Evolutionary conservation across 139 green algal species (phyloP).

Genomic region (Closterium sp.): DNA sequence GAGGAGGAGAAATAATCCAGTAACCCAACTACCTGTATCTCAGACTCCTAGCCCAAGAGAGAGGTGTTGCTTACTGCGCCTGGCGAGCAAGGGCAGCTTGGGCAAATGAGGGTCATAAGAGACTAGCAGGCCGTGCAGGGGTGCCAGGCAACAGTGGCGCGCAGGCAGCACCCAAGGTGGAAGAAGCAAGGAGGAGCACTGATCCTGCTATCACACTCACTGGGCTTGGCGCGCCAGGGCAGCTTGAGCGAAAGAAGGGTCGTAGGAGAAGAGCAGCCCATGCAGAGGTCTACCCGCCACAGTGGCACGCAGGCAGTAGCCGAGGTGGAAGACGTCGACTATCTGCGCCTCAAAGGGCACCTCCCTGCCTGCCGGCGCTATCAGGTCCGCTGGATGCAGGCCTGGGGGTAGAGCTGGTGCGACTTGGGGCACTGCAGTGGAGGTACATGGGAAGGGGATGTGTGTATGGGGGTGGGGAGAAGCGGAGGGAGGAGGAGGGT

Average conservation of each 20-base stretch:
- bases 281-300: constrained; percentile 21
- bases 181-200: too few species aligned
- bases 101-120: constrained; percentile 14
- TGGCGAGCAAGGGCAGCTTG: constrained; percentile 5
- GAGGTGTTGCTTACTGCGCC: too few species aligned
- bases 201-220: too few species aligned
- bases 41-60: too few species aligned
- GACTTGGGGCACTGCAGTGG: too few species aligned
- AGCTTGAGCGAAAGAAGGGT: constrained; percentile 13
- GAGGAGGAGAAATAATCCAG: too few species aligned
- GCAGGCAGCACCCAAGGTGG: constrained; percentile 37
- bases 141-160: constrained; percentile 19
- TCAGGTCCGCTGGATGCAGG: too few species aligned
- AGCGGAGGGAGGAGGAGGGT: too few species aligned
- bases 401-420: too few species aligned
- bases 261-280: constrained; percentile 42
- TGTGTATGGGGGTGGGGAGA: too few species aligned
- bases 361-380: background rate
- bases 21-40: too few species aligned
- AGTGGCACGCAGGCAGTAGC: constrained; percentile 38
- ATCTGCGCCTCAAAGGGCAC: constrained; percentile 35
- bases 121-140: constrained; percentile 37
- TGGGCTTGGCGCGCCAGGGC: background rate
- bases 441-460: too few species aligned
- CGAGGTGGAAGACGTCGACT: constrained; percentile 42